Evolutionary conservation across 257 asterid species (phyloP).

Genomic region (Scutellaria barbata): DNA sequence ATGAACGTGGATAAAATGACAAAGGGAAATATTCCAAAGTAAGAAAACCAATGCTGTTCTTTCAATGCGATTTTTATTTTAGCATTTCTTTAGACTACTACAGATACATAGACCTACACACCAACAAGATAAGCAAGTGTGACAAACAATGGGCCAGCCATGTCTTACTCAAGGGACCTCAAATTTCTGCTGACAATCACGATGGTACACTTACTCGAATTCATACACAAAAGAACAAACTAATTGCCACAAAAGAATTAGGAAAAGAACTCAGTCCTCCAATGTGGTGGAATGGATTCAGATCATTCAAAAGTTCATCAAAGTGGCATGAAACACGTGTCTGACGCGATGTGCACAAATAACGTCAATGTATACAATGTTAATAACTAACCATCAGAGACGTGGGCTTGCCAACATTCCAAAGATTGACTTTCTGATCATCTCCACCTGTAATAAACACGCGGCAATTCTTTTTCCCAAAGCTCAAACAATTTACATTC

Average conservation of each 20-base stretch:
- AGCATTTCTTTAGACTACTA: conserved; percentile 3
- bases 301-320: conserved; percentile 20
- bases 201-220: conserved; percentile 22
- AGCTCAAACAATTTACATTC: conserved; percentile 90
- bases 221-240: conserved; percentile 14
- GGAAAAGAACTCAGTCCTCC: conserved; percentile 2
- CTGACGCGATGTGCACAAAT: neutral
- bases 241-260: neutral
- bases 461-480: conserved; percentile 88
- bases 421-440: conserved; percentile 93
- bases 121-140: conserved; percentile 21
- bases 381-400: conserved; percentile 66
- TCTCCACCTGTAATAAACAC: conserved; percentile 95
- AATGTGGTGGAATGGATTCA: neutral
- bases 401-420: conserved; percentile 95
- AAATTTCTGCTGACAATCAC: neutral
- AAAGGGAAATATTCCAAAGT: neutral
- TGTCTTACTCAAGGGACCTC: conserved; percentile 26
- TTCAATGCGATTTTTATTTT: conserved; percentile 16
- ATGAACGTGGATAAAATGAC: conserved; percentile 1
- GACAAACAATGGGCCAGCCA: conserved; percentile 7
- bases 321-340: conserved; percentile 28
- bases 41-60: conserved; percentile 28
- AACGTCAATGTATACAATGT: neutral
- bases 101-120: conserved; percentile 17